Conservation (phyloP, 2,329 filamentous ascomycete genomes). For the Ascochyta lentis region DNA sequence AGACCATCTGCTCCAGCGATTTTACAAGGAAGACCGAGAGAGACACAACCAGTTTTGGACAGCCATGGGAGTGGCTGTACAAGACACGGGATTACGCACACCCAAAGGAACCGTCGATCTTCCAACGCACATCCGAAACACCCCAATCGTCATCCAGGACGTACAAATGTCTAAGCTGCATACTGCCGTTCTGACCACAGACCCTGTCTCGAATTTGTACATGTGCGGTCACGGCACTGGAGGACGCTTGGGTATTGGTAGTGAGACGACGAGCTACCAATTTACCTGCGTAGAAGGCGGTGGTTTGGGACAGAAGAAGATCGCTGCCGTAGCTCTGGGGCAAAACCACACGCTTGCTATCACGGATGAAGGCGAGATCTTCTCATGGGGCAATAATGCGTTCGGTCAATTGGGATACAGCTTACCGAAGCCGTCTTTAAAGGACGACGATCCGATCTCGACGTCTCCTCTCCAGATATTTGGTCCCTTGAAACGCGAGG, state of each 20-base stretch:
- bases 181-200: conserved; percentile 84
- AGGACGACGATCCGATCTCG: conserved; percentile 85
- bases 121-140: conserved; percentile 74
- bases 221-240: conserved; percentile 91
- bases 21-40: conserved; percentile 72
- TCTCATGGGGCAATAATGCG: conserved; percentile 91
- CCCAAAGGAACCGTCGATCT: conserved; percentile 61
- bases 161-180: conserved; percentile 90
- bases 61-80: conserved; percentile 42
- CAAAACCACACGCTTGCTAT: conserved; percentile 91
- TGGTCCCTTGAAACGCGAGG: conserved; percentile 86
- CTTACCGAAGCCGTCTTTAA: conserved; percentile 69
- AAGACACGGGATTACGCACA: conserved; percentile 34
- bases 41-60: conserved; percentile 50
- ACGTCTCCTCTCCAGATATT: conserved; percentile 86
- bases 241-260: conserved; percentile 85
- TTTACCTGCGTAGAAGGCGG: conserved; percentile 84
- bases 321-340: conserved; percentile 81
- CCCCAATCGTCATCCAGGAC: conserved; percentile 78
- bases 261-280: conserved; percentile 86
- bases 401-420: conserved; percentile 86
- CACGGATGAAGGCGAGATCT: conserved; percentile 85
- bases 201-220: conserved; percentile 89
- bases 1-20: conserved; percentile 74
- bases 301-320: conserved; percentile 73